These are phyloP conservation scores for Botrytis byssoidea DNA, from an alignment of 2,329 filamentous ascomycete genomes.

Conservation along the genomic window DNA sequence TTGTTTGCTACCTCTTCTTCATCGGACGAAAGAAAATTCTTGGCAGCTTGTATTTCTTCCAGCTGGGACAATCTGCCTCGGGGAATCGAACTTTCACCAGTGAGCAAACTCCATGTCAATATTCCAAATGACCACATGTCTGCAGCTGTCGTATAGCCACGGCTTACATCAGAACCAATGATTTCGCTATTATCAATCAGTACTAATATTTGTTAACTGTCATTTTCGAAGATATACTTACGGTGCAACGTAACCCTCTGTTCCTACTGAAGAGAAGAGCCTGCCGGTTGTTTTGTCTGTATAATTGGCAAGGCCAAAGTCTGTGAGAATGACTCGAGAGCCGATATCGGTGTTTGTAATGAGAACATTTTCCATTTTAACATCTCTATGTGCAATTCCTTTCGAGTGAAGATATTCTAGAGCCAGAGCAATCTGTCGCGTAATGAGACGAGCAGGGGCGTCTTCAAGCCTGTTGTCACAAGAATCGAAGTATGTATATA, in stretches of 20 bases:
- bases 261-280: conserved; percentile 36
- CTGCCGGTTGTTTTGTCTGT: conserved; percentile 26
- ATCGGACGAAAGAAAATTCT: conserved; percentile 25
- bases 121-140: conserved; percentile 39
- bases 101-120: conserved; percentile 33
- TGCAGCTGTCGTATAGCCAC: conserved; percentile 36
- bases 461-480: conserved; percentile 32
- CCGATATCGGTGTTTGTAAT: conserved; percentile 36
- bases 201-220: not conserved
- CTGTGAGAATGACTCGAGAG: conserved; percentile 37
- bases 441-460: conserved; percentile 33
- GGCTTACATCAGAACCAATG: not conserved
- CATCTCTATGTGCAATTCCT: conserved; percentile 37
- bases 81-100: conserved; percentile 29
- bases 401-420: conserved; percentile 36
- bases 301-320: conserved; percentile 38
- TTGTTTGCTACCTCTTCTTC: conserved; percentile 17
- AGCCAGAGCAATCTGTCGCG: conserved; percentile 37
- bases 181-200: conserved; percentile 28
- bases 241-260: conserved; percentile 37
- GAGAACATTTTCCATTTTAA: conserved; percentile 39
- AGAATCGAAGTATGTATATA: conserved; percentile 36
- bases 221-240: conserved; percentile 24
- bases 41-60: conserved; percentile 27
- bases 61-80: conserved; percentile 27